Conservation (phyloP, 202 grass and related monocot genomes). For the Digitaria exilis region DNA sequence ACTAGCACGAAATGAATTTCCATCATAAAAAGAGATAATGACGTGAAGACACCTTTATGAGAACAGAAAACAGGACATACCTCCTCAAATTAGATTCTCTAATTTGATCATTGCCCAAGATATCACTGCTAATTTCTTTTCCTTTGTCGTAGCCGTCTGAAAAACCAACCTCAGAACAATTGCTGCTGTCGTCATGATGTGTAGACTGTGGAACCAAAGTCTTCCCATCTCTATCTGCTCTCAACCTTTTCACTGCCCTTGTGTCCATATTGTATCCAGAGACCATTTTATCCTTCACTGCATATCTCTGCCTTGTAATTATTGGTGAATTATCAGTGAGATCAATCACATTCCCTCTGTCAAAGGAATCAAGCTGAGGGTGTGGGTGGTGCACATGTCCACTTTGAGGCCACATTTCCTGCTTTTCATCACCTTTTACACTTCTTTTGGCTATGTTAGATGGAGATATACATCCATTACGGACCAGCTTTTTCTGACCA, state of each 20-base stretch:
- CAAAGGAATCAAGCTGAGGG: conserved; percentile 24
- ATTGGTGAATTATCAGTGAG: conserved; percentile 49
- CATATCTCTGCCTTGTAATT: conserved; percentile 32
- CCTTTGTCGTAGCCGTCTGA: conserved; percentile 39
- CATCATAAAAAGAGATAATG: background rate
- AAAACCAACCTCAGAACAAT: conserved; percentile 24
- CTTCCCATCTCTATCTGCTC: conserved; percentile 11
- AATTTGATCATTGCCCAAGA: conserved; percentile 1
- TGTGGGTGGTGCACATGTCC: conserved; percentile 15
- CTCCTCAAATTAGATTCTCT: conserved; percentile 22
- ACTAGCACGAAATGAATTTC: conserved; percentile 17
- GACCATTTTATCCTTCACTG: conserved; percentile 5
- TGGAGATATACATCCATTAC: conserved; percentile 68
- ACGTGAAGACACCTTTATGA: background rate
- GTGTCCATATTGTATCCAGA: conserved; percentile 29
- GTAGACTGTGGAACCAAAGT: conserved; percentile 12
- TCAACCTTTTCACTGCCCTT: conserved; percentile 20
- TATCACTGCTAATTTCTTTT: conserved; percentile 46
- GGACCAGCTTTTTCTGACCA: conserved; percentile 63
- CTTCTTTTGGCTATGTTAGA: conserved; percentile 55
- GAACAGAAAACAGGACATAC: conserved; percentile 31
- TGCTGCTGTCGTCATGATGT: conserved; percentile 30
- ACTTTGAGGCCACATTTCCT: conserved; percentile 34
- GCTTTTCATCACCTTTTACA: conserved; percentile 41
- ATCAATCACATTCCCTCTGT: conserved; percentile 44